Base-by-base conservation (phyloP, 768 basidiomycete species). In the Mycena haematopus region DNA sequence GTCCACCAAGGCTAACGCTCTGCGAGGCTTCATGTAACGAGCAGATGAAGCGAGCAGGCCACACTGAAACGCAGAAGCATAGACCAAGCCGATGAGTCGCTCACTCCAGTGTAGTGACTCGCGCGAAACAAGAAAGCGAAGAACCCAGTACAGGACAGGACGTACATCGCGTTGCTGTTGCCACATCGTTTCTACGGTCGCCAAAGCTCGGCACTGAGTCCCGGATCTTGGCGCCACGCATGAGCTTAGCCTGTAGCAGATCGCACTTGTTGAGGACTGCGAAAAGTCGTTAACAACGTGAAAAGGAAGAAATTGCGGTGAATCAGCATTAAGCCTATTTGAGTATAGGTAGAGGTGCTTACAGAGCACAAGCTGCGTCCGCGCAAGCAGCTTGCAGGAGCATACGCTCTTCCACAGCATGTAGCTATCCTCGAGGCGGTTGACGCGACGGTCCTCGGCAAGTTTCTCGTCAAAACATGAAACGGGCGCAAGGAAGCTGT, bases 381-480 rank as follows among this genome's bases (percentile, higher is more conserved):
- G 75, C 17, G 84, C 73, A 6, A 92, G 82, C 22, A 92, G 76
- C 65, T 86, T 86, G 68, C 86, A 90, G 7, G 83, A 77, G 67
- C 87, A 89, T 54, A 93, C 84, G n/a, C 86, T 84, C 56, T 84
- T 83, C 91, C 91, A 93, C 6, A 93, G 81, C 17, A 87, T 80
- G 67, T 87, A 84, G 67, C 88, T 90, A 70, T 93, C 91, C 75
- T 92, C 88, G 19, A 93, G 72, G 25, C 91, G 84, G 72, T 93
- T 94, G 45, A 92, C 83, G 0, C 76, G 76, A 5, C 79, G 79
- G 68, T 93, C 84, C 73, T 93, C 92, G 6, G 86, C 86, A 0
- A 94, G 79, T 53, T 81, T 84, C 72, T 94, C 92, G 68, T 94
- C 89, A 71, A 94, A 95, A 56, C 90, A 89, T 27, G 89, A 92